Percentiles rank a stretch among this genome's conserved stretches.
These are phyloP conservation scores for Melanopsichium pennsylvanicum DNA, from an alignment of 1,284 basidiomycete species.

Conservation along the genomic window DNA sequence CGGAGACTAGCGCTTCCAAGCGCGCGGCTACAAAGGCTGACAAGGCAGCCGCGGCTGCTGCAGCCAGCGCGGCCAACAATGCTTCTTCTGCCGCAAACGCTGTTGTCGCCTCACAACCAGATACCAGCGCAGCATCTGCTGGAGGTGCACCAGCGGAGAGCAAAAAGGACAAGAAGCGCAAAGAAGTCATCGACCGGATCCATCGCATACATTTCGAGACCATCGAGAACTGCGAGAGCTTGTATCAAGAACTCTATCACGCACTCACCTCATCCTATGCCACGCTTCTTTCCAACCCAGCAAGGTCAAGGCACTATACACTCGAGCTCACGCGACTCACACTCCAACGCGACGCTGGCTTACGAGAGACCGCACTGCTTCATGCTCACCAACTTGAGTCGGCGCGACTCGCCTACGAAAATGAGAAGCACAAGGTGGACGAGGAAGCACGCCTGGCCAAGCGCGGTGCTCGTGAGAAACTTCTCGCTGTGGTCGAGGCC, in stretches of 20 bases:
- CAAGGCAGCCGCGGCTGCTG: conserved; percentile 25
- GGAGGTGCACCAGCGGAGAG: conserved; percentile 21
- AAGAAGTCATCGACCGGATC: conserved; percentile 63
- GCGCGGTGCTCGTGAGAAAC: conserved; percentile 58
- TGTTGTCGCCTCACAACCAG: conserved; percentile 13
- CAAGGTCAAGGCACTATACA: conserved; percentile 55
- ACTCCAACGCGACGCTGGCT: conserved; percentile 51
- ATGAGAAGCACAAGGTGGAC: conserved; percentile 56
- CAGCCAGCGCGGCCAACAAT: conserved; percentile 1
- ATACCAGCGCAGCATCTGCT: conserved; percentile 1
- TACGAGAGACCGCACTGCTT: conserved; percentile 56
- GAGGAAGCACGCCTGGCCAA: conserved; percentile 61
- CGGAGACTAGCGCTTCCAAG: conserved; percentile 31
- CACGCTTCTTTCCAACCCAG: conserved; percentile 57
- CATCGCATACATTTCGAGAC: conserved; percentile 63
- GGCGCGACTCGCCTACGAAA: conserved; percentile 48
- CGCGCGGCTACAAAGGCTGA: conserved; percentile 32
- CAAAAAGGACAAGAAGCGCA: conserved; percentile 60
- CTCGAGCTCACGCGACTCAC: conserved; percentile 54
- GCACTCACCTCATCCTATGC: conserved; percentile 53
- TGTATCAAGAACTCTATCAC: conserved; percentile 60
- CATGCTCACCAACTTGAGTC: conserved; percentile 61
- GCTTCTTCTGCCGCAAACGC: too few species aligned
- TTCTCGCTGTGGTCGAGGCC: conserved; percentile 61
- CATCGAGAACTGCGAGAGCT: conserved; percentile 59